These are phyloP conservation scores for Peronospora destructor DNA, from an alignment of 352 stramenopile species.

Conservation along the genomic window DNA sequence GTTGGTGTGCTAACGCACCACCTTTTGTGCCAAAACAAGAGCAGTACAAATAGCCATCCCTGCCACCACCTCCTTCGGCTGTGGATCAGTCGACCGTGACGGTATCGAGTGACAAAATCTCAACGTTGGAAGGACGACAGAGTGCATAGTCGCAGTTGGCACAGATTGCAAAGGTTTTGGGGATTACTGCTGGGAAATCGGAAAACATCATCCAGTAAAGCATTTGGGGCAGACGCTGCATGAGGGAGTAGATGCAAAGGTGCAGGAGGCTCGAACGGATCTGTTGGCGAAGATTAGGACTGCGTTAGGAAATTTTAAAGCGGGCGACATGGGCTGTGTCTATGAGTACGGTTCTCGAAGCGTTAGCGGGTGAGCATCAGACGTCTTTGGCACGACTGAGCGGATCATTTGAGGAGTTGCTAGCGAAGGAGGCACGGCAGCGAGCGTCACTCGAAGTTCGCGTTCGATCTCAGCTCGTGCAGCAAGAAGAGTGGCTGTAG, in stretches of 20 bases:
- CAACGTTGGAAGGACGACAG: slow-evolving; percentile 72
- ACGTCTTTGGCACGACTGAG: slow-evolving; percentile 59
- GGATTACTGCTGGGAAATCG: slow-evolving; percentile 56
- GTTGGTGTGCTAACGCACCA: slow-evolving; percentile 21
- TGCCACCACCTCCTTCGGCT: background rate
- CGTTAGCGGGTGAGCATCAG: slow-evolving; percentile 62
- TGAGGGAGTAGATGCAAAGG: slow-evolving; percentile 48
- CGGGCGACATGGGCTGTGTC: slow-evolving; percentile 1
- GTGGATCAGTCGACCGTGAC: slow-evolving; percentile 25
- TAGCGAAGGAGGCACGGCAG: slow-evolving; percentile 57
- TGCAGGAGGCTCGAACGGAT: slow-evolving; percentile 9
- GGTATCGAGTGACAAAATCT: slow-evolving; percentile 64
- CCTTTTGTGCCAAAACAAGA: slow-evolving; percentile 31
- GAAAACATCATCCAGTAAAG: slow-evolving; percentile 67
- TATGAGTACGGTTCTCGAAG: slow-evolving; percentile 42
- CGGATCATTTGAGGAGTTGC: slow-evolving; percentile 59
- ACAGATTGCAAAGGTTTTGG: slow-evolving; percentile 66
- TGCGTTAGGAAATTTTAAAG: slow-evolving; percentile 4
- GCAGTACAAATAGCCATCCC: slow-evolving; percentile 12
- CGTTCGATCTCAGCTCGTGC: slow-evolving; percentile 45
- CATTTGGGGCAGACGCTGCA: slow-evolving; percentile 63
- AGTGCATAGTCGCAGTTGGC: slow-evolving; percentile 80
- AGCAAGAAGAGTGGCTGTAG: slow-evolving; percentile 77
- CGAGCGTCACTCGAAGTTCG: slow-evolving; percentile 51
- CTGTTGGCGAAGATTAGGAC: slow-evolving; percentile 19